Evolutionary conservation across 2,329 filamentous ascomycete genomes (phyloP).

Genomic region (Penicillium sp.): DNA sequence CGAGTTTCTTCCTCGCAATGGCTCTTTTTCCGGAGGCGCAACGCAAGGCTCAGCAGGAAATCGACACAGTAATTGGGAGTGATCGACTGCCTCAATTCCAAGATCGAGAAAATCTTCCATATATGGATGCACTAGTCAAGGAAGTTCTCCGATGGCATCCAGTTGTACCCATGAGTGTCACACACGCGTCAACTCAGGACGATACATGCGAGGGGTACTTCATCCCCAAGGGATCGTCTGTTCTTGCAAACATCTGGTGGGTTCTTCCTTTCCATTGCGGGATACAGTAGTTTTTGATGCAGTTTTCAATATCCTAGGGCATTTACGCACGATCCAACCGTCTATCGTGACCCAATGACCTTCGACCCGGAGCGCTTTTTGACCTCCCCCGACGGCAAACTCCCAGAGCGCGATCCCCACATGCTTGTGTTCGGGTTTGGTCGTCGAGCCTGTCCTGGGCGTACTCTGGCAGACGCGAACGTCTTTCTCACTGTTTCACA

Average conservation of each 20-base stretch:
- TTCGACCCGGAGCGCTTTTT: slow-evolving; percentile 50
- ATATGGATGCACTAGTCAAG: background rate
- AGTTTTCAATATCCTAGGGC: slow-evolving; percentile 29
- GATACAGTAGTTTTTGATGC: background rate
- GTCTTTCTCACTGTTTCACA: slow-evolving; percentile 23
- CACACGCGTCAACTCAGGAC: background rate
- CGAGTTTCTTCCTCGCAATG: slow-evolving; percentile 52
- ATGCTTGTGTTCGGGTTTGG: slow-evolving; percentile 28
- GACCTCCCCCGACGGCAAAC: slow-evolving; percentile 22
- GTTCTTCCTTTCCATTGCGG: background rate
- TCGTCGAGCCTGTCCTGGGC: slow-evolving; percentile 23
- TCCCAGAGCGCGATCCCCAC: slow-evolving; percentile 41
- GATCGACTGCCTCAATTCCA: slow-evolving; percentile 34
- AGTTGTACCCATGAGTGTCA: background rate
- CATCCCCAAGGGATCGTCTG: slow-evolving; percentile 38
- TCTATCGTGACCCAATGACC: slow-evolving; percentile 37
- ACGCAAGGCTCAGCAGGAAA: slow-evolving; percentile 47
- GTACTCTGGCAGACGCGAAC: slow-evolving; percentile 20
- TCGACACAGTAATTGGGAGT: slow-evolving; percentile 37
- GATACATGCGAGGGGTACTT: slow-evolving; percentile 4
- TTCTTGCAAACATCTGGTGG: slow-evolving; percentile 42
- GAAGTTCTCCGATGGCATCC: slow-evolving; percentile 4
- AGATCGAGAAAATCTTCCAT: slow-evolving; percentile 34
- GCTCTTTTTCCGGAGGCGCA: slow-evolving; percentile 51
- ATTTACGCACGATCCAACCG: slow-evolving; percentile 41